Evolutionary conservation across 768 basidiomycete species (phyloP).

Genomic region (Mycena chlorophos): DNA sequence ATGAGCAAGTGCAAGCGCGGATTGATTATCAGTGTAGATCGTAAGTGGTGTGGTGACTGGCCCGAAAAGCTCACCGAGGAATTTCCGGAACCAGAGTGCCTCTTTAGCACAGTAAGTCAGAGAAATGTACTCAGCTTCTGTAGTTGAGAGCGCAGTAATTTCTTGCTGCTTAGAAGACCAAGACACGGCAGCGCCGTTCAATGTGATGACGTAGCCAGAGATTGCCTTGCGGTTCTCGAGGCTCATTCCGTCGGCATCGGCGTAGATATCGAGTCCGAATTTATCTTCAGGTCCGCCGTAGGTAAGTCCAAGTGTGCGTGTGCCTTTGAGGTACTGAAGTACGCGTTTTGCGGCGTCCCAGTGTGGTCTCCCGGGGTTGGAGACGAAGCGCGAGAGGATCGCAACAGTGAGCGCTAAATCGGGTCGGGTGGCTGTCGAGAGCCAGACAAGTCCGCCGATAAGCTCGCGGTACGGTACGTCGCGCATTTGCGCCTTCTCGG

Average conservation of each 20-base stretch:
- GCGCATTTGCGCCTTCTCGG: neutral
- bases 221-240: constrained; percentile 8
- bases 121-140: constrained; percentile 11
- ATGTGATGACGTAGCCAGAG: constrained; percentile 8
- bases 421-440: neutral
- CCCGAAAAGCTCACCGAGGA: constrained; percentile 23
- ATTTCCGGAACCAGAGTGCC: constrained; percentile 25
- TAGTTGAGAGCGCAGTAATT: constrained; percentile 16
- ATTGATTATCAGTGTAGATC: constrained; percentile 13
- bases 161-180: constrained; percentile 33
- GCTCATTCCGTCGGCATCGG: constrained; percentile 12
- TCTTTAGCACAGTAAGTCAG: constrained; percentile 20
- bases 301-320: constrained; percentile 4
- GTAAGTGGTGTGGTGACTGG: constrained; percentile 14
- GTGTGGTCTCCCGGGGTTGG: constrained; percentile 2
- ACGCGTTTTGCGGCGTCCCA: constrained; percentile 10
- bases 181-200: constrained; percentile 24
- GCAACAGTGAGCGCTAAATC: constrained; percentile 1
- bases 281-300: constrained; percentile 3
- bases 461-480: constrained; percentile 2
- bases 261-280: constrained; percentile 4
- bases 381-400: constrained; percentile 1
- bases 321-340: constrained; percentile 12
- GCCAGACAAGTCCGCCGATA: neutral
- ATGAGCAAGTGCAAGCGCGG: constrained; percentile 5